A percentile compares a stretch with the other conserved stretches of the same genome.
phyloP scores from a whole-genome alignment of 805 yeast species.

The Huiozyma naganishii region DNA sequence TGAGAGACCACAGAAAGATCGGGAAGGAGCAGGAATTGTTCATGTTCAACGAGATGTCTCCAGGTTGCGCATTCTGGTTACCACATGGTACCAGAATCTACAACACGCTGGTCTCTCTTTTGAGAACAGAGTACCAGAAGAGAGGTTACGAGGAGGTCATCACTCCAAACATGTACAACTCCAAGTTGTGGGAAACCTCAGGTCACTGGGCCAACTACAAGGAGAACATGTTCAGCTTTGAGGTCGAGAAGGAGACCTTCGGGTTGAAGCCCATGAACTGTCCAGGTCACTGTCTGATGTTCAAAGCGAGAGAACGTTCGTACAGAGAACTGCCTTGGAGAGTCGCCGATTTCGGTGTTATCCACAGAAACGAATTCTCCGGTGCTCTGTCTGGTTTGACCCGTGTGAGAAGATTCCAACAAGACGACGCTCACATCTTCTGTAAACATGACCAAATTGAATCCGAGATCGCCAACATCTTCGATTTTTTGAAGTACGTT shows the following conservation, averaged over 20 bases:
- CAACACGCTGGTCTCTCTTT: constrained; percentile 68
- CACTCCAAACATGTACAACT: constrained; percentile 97
- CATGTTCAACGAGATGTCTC: constrained; percentile 91
- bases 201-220: constrained; percentile 98
- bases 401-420: constrained; percentile 97
- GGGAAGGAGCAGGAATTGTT: constrained; percentile 96
- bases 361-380: constrained; percentile 91
- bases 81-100: constrained; percentile 99
- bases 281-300: constrained; percentile 89
- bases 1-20: constrained; percentile 91
- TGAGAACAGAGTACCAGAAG: constrained; percentile 76
- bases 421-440: constrained; percentile 97
- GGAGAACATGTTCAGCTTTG: constrained; percentile 95
- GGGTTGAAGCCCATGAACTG: constrained; percentile 94
- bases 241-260: constrained; percentile 88
- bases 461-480: constrained; percentile 68
- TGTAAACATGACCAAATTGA: constrained; percentile 89
- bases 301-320: constrained; percentile 86
- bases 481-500: constrained; percentile 74
- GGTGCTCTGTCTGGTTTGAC: constrained; percentile 94
- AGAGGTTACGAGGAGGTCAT: constrained; percentile 98
- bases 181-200: constrained; percentile 96
- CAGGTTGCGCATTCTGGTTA: constrained; percentile 97
- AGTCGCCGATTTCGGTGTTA: constrained; percentile 95
- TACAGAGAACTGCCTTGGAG: constrained; percentile 97